These are phyloP conservation scores for Canariomyces notabilis DNA, from an alignment of 2,329 filamentous ascomycete species.

Conservation along the genomic window DNA sequence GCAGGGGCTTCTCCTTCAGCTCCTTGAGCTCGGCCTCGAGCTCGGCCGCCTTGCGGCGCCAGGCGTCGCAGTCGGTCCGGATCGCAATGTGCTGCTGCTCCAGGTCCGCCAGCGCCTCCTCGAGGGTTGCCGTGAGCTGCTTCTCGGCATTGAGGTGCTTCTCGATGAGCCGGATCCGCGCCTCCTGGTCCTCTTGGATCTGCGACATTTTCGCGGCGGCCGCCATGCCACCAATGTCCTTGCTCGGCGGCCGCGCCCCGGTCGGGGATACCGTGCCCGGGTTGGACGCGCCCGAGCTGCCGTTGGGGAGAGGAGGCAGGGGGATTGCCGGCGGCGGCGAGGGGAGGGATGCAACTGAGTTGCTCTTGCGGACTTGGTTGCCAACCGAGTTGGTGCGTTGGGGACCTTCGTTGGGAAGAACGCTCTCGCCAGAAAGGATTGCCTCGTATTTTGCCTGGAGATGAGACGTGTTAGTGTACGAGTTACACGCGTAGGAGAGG, in stretches of 20 bases:
- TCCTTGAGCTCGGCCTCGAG: constrained; percentile 69
- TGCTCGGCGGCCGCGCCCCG: constrained; percentile 66
- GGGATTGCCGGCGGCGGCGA: constrained; percentile 94
- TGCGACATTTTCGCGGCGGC: constrained; percentile 51
- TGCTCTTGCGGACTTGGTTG: constrained; percentile 77
- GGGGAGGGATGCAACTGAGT: constrained; percentile 75
- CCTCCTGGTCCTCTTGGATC: constrained; percentile 89
- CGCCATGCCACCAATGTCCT: constrained; percentile 55
- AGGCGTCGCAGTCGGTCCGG: constrained; percentile 82
- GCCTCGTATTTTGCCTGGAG: constrained; percentile 58
- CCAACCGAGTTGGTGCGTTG: constrained; percentile 56
- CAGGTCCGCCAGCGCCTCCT: constrained; percentile 91
- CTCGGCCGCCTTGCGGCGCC: constrained; percentile 77
- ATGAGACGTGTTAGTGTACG: constrained; percentile 5
- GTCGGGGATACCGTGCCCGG: constrained; percentile 47
- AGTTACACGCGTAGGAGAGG: neutral
- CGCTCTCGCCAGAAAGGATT: constrained; percentile 28
- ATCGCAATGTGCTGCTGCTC: constrained; percentile 89
- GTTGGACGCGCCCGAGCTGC: constrained; percentile 32
- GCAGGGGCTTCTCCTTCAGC: constrained; percentile 50
- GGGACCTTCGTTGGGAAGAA: constrained; percentile 31
- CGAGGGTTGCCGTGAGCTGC: constrained; percentile 88
- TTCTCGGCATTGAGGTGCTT: constrained; percentile 95
- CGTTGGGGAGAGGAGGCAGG: constrained; percentile 78
- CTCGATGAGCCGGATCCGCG: constrained; percentile 90